These are phyloP conservation scores for Neoscytalidium dimidiatum DNA, from an alignment of 2,329 filamentous ascomycete genomes.

Conservation along the genomic window DNA sequence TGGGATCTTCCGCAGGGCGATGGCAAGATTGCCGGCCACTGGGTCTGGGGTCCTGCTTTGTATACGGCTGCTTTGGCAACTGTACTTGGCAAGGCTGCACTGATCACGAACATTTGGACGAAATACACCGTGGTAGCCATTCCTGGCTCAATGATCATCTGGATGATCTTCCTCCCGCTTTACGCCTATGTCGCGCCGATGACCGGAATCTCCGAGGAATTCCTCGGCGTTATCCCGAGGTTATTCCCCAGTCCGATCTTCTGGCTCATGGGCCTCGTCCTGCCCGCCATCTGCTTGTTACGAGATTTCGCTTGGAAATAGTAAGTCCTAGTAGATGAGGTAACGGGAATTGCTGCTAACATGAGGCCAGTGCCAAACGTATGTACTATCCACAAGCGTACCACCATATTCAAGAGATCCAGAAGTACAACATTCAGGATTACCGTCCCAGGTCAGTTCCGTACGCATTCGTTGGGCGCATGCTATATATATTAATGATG, in stretches of 20 bases:
- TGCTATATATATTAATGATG: too few species aligned
- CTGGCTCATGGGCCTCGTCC: slow-evolving; percentile 82
- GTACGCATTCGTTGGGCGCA: too few species aligned
- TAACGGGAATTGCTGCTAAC: background rate
- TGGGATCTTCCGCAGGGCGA: slow-evolving; percentile 77
- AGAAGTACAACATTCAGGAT: slow-evolving; percentile 99
- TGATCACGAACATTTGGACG: slow-evolving; percentile 97
- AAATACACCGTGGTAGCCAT: slow-evolving; percentile 97
- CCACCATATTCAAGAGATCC: slow-evolving; percentile 98
- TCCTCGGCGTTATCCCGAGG: slow-evolving; percentile 77
- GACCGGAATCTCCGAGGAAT: slow-evolving; percentile 79
- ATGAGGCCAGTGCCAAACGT: slow-evolving; percentile 64
- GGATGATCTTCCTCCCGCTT: slow-evolving; percentile 85
- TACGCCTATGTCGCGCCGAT: slow-evolving; percentile 87
- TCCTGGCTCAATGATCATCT: slow-evolving; percentile 87
- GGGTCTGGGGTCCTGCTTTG: slow-evolving; percentile 95
- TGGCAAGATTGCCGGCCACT: slow-evolving; percentile 84
- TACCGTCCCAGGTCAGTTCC: slow-evolving; percentile 81
- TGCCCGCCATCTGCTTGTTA: slow-evolving; percentile 79
- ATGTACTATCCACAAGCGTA: slow-evolving; percentile 97
- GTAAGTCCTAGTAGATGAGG: slow-evolving; percentile 34
- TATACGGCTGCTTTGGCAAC: slow-evolving; percentile 94
- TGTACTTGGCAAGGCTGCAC: slow-evolving; percentile 88
- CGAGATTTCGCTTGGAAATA: slow-evolving; percentile 98
- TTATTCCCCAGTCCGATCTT: slow-evolving; percentile 82